Percentiles rank a stretch among this genome's conserved stretches.
Conservation (phyloP, 176 grass and related monocot genomes). For the Coix lacrymajobi region DNA sequence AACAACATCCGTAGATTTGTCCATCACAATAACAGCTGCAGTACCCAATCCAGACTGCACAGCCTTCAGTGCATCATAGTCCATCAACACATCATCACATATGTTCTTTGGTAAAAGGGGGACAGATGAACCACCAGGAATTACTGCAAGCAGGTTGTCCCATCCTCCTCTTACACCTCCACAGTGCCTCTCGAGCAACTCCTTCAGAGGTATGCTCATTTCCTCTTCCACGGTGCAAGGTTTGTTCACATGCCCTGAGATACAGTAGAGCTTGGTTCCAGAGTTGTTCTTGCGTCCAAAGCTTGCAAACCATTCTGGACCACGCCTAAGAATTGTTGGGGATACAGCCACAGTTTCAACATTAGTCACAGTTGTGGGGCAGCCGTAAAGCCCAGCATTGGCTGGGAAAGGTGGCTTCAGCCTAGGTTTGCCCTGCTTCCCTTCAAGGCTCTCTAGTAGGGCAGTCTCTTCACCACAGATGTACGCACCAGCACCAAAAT, state of each 20-base stretch:
- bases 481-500: constrained; percentile 92
- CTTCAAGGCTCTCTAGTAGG: constrained; percentile 90
- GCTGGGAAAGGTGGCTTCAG: constrained; percentile 91
- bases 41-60: constrained; percentile 81
- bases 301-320: constrained; percentile 93
- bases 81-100: constrained; percentile 91
- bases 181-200: constrained; percentile 78
- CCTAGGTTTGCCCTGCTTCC: constrained; percentile 86
- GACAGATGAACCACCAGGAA: constrained; percentile 83
- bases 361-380: constrained; percentile 89
- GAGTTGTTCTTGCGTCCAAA: constrained; percentile 94
- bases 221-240: constrained; percentile 96
- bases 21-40: constrained; percentile 87
- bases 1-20: constrained; percentile 88
- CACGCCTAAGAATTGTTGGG: constrained; percentile 82
- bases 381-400: constrained; percentile 80
- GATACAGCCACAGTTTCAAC: constrained; percentile 91
- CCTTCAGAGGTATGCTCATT: constrained; percentile 92
- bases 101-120: constrained; percentile 81
- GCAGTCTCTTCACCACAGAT: constrained; percentile 97
- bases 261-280: constrained; percentile 71
- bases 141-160: constrained; percentile 87
- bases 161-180: constrained; percentile 94
- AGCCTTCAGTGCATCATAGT: constrained; percentile 88
- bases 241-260: constrained; percentile 93